Evolutionary conservation across 257 asterid species (phyloP), one percentile per base, ranked within the genome.

Genomic region (Ajuga chamaepitys): DNA sequence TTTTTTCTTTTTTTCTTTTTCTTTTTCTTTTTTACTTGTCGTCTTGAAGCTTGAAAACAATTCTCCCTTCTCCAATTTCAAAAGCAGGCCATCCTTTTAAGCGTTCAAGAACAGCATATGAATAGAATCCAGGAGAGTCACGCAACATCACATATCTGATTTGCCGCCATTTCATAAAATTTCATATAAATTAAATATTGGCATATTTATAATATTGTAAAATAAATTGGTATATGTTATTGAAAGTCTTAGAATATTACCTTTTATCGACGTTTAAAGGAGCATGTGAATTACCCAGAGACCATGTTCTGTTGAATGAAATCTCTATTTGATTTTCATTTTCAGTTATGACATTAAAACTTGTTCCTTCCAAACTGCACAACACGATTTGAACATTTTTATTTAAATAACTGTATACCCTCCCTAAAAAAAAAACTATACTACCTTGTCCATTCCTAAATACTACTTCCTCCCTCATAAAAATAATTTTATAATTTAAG

Each of bases 181-280:
- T 4, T 30, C 5, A 1, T 30, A 4, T 30, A 5, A 30, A 0
- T 30, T 30, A 30, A 30, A 30, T 4, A 3, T 4, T 28, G 34
- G 34, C 4, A 30, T n/a, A n/a, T n/a, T n/a, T n/a, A n/a, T n/a
- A n/a, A n/a, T n/a, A n/a, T n/a, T n/a, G n/a, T n/a, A n/a, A n/a
- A n/a, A n/a, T n/a, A n/a, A n/a, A n/a, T 30, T 30, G 37, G 2
- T 30, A 30, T 30, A 1, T 30, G 5, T 30, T 4, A 28, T 30
- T 30, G 37, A 30, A 4, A 16, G 11, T 16, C 17, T 44, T 4
- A 7, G 1, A 28, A 21, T 11, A 47, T 1, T 16, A 75, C 95
- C 91, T 82, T 71, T 75, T 80, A 70, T 86, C 95, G 1, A 84
- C 48, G 41, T 82, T 82, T 26, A 86, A 47, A 0, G 95, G 95